Evolutionary conservation across 768 basidiomycete genomes (phyloP), one percentile per base, ranked within the genome.

Genomic region (Russula earlei): DNA sequence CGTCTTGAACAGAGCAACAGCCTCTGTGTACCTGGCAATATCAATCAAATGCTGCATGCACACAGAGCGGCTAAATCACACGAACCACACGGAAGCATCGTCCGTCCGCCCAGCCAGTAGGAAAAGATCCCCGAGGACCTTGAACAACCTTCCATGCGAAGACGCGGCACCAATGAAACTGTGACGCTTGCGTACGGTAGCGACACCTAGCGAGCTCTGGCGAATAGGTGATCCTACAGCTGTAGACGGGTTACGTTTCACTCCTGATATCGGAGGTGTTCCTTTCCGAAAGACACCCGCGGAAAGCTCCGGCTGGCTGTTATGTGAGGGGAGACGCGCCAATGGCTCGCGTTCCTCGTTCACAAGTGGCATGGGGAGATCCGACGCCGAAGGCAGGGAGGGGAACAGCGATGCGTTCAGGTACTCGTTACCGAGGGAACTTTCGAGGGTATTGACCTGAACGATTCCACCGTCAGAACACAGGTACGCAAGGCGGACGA

Each of bases 111-210:
- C 95, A 7, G 91, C 79, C 24, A 98, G 72, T 17, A 97, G 71
- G 70, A 87, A 94, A 62, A 96, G 78, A 68, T 97, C 92, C 0
- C 84, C 95, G 14, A 91, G 76, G 24, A 94, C 77, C 70, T 95
- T 97, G 69, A 83, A 87, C 36, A 95, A 75, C 54, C 95, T 75
- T 24, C 87, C 95, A 69, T 87, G 87, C 3, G 89, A 86, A 9
- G 87, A 86, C 14, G 83, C 80, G 2, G 80, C 78, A 17, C 85
- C 81, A 62, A 83, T 75, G 42, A 77, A 73, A 62, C 81, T 81
- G 58, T 79, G 64, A 34, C 88, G 78, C 64, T 87, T 85, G 68
- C 82, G 83, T 19, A 64, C 55, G 9, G 60, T 44, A 3, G 73
- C 66, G 7, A 74, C 68, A 41, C 77, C 73, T 36, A 85, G 62